Evolutionary conservation across 2,329 filamentous ascomycete genomes (phyloP).

Genomic region (Proliferodiscus dingleyae): DNA sequence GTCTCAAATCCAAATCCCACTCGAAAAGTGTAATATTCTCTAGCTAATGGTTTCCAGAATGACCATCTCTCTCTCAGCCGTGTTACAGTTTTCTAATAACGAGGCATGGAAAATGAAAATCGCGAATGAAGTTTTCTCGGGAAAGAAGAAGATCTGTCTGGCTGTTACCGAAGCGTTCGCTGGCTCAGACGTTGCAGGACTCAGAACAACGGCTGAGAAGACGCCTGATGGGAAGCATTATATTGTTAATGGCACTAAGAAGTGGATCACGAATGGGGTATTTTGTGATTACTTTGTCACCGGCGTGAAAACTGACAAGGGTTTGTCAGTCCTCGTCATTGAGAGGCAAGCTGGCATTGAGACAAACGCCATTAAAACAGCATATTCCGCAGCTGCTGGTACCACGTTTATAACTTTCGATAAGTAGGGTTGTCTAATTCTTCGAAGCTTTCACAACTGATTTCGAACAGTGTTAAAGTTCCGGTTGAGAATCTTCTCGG

Average conservation of each 20-base stretch:
- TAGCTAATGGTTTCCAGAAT: constrained; percentile 38
- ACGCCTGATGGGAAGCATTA: constrained; percentile 68
- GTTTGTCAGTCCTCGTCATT: constrained; percentile 72
- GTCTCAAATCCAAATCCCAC: not conserved
- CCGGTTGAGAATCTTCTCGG: constrained; percentile 74
- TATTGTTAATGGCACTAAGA: constrained; percentile 72
- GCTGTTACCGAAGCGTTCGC: constrained; percentile 88
- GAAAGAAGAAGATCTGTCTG: constrained; percentile 83
- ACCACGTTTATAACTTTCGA: constrained; percentile 54
- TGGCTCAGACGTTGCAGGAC: constrained; percentile 73
- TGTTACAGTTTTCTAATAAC: constrained; percentile 73
- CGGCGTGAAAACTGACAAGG: constrained; percentile 73
- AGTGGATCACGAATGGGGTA: constrained; percentile 81
- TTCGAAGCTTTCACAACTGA: constrained; percentile 28
- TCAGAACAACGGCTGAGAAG: constrained; percentile 74
- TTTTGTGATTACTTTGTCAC: constrained; percentile 81
- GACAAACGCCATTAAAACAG: constrained; percentile 74
- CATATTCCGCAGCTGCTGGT: constrained; percentile 73
- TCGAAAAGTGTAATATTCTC: not conserved
- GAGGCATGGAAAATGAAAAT: constrained; percentile 61
- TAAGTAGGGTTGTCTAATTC: constrained; percentile 4
- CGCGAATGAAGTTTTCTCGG: constrained; percentile 67
- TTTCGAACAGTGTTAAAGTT: constrained; percentile 83
- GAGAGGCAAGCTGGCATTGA: constrained; percentile 69
- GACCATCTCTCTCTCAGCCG: constrained; percentile 74